Conservation (phyloP, 2,329 filamentous ascomycete species). For the Trichoderma guizhouense region DNA sequence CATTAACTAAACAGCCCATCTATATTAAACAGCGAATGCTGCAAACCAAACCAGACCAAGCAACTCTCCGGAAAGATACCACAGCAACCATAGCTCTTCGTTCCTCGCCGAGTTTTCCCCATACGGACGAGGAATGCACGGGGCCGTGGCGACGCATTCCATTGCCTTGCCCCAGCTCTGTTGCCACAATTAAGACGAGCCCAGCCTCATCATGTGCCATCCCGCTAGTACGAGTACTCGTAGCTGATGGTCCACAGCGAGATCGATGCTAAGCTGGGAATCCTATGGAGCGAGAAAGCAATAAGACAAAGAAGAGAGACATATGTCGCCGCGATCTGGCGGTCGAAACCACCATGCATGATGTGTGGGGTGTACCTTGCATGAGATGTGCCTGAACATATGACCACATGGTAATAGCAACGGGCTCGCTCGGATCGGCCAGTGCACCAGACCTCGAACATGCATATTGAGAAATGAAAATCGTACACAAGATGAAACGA, state of each 20-base stretch:
- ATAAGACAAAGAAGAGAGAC: slow-evolving; percentile 15
- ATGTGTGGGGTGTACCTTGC: slow-evolving; percentile 4
- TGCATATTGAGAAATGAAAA: neutral
- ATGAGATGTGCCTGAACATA: neutral
- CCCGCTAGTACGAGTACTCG: neutral
- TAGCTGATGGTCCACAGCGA: neutral
- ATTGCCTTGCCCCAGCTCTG: slow-evolving; percentile 18
- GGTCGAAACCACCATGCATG: neutral
- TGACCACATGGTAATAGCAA: slow-evolving; percentile 6
- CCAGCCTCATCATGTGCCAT: slow-evolving; percentile 1
- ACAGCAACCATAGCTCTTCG: slow-evolving; percentile 16
- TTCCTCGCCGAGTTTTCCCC: slow-evolving; percentile 14
- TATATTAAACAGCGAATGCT: neutral
- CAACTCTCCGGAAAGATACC: slow-evolving; percentile 8
- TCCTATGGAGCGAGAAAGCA: neutral
- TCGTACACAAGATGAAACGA: slow-evolving; percentile 13
- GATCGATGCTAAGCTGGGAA: neutral
- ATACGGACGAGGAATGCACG: slow-evolving; percentile 27
- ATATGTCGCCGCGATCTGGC: slow-evolving; percentile 10
- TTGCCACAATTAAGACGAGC: neutral
- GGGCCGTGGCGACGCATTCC: slow-evolving; percentile 31
- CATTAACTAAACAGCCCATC: neutral
- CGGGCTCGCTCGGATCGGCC: neutral
- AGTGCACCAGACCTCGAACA: neutral
- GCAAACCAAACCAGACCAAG: neutral